Evolutionary conservation across 1,284 basidiomycete genomes (phyloP).

Genomic region (Moesziomyces sp.): DNA sequence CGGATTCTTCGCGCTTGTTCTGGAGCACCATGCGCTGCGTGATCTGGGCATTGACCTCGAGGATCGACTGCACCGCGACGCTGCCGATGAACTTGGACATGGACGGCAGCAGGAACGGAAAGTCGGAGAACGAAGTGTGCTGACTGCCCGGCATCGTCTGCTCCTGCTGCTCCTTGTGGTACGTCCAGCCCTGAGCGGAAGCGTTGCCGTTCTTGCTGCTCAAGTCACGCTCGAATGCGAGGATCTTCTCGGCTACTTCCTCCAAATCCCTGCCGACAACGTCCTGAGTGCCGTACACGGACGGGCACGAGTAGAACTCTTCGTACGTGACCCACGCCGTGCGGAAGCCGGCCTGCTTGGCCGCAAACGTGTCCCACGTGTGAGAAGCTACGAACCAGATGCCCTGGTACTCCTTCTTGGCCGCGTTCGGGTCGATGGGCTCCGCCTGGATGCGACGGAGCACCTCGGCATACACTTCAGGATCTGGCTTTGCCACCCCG

Average conservation of each 20-base stretch:
- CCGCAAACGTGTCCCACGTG: slow-evolving; percentile 47
- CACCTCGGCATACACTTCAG: slow-evolving; percentile 52
- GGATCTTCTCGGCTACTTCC: slow-evolving; percentile 51
- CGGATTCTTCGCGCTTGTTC: slow-evolving; percentile 26
- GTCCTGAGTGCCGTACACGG: slow-evolving; percentile 54
- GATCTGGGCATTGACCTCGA: slow-evolving; percentile 30
- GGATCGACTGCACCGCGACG: slow-evolving; percentile 20
- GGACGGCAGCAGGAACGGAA: slow-evolving; percentile 53
- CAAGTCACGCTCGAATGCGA: slow-evolving; percentile 42
- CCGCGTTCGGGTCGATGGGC: slow-evolving; percentile 23
- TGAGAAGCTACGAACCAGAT: slow-evolving; percentile 62
- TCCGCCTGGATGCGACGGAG: slow-evolving; percentile 27
- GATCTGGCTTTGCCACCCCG: slow-evolving; percentile 56
- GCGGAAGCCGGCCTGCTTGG: slow-evolving; percentile 50
- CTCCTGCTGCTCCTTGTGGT: slow-evolving; percentile 22
- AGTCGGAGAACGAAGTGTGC: slow-evolving; percentile 59
- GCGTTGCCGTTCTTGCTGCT: not conserved
- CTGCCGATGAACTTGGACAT: slow-evolving; percentile 45
- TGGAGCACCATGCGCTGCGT: slow-evolving; percentile 25
- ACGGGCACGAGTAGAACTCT: slow-evolving; percentile 48
- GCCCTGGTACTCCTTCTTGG: slow-evolving; percentile 38
- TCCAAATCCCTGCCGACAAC: slow-evolving; percentile 49
- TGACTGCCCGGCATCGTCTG: slow-evolving; percentile 25
- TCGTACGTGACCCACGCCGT: slow-evolving; percentile 62
- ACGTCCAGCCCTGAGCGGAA: slow-evolving; percentile 25